phyloP scores from a whole-genome alignment of 805 yeast species.

The Schwanniomyces polymorphus region DNA sequence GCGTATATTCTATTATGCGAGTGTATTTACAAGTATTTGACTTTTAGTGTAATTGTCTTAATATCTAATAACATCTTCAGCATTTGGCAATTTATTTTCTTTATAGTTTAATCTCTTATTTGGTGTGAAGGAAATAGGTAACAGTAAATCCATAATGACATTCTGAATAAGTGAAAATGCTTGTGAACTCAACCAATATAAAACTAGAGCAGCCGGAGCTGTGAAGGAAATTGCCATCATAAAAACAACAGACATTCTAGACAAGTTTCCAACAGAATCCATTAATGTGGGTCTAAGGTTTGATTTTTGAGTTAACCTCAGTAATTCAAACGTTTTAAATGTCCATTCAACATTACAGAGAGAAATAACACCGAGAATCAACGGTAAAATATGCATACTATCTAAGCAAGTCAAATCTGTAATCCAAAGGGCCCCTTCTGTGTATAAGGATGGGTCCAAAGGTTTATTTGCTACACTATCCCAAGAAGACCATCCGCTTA shows the following conservation, averaged over 20 bases:
- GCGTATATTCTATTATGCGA: neutral
- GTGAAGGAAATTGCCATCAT: constrained; percentile 83
- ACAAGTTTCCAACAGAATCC: constrained; percentile 65
- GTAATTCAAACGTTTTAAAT: constrained; percentile 57
- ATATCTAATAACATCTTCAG: constrained; percentile 6
- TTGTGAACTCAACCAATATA: constrained; percentile 93
- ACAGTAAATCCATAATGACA: constrained; percentile 58
- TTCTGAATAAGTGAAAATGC: constrained; percentile 76
- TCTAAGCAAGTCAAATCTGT: constrained; percentile 60
- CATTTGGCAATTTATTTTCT: constrained; percentile 6
- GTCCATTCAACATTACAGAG: constrained; percentile 84
- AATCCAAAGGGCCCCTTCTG: constrained; percentile 63
- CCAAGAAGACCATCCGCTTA: constrained; percentile 67
- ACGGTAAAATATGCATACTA: constrained; percentile 65
- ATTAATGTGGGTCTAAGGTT: constrained; percentile 55
- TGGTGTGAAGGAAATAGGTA: constrained; percentile 60
- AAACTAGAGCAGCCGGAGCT: constrained; percentile 76
- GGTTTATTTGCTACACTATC: constrained; percentile 42
- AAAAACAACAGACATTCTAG: constrained; percentile 74
- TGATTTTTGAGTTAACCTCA: constrained; percentile 40
- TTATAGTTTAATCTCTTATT: constrained; percentile 28
- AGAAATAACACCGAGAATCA: constrained; percentile 67
- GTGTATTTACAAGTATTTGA: neutral
- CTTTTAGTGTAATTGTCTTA: neutral
- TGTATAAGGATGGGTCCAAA: constrained; percentile 48